Evolutionary conservation across 106 monocot species (phyloP), one percentile per base, ranked within the genome.

Genomic region (Agapanthus africanus): DNA sequence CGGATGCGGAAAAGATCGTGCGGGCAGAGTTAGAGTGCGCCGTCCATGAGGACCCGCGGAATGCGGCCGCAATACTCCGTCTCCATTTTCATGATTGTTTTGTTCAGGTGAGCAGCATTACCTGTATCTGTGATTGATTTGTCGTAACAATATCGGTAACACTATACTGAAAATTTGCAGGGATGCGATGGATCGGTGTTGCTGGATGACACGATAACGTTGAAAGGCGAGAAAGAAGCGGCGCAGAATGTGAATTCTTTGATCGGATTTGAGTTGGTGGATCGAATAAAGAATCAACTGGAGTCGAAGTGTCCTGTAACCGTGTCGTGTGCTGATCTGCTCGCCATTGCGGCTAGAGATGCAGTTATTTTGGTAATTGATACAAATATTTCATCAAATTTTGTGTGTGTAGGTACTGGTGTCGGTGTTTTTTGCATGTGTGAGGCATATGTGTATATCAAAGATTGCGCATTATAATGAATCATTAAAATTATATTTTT

Each of bases 81-180:
- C 78, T 94, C 2, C 90, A 90, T 31, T 94, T 94, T 72, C 94
- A 94, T 28, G 94, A 94, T 52, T 94, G 94, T 64, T 87, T 94
- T 49, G 94, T 94, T 62, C 85, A 88, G 80, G 93, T 93, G 28
- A 26, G 6, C 0, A 19, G n/a, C n/a, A n/a, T n/a, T n/a, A n/a
- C n/a, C n/a, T n/a, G n/a, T n/a, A n/a, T n/a, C n/a, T n/a, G n/a
- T n/a, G n/a, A n/a, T n/a, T n/a, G n/a, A n/a, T n/a, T n/a, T n/a
- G n/a, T n/a, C n/a, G n/a, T n/a, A n/a, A n/a, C n/a, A n/a, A n/a
- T n/a, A n/a, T n/a, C n/a, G n/a, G n/a, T n/a, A n/a, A n/a, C n/a
- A n/a, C n/a, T n/a, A n/a, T n/a, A n/a, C n/a, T n/a, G n/a, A 1
- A 47, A 40, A 33, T 38, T 51, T 81, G 21, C 74, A 87, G 87